These are phyloP conservation scores for Arthrocladium fulminans DNA, from an alignment of 2,329 filamentous ascomycete species.

Conservation along the genomic window DNA sequence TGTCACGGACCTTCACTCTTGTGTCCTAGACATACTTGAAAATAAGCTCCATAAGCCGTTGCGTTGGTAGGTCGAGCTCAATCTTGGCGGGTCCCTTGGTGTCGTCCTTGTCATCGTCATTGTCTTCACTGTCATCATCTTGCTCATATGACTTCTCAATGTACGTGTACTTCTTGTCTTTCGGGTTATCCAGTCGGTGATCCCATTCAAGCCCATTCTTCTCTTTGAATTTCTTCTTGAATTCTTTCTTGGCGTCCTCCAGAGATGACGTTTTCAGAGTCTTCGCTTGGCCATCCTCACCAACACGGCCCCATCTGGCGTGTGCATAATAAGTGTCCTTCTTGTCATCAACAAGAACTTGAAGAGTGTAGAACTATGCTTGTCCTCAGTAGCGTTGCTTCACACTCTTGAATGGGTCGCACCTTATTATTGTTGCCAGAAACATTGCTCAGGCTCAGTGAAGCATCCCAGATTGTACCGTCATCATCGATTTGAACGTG, in stretches of 20 bases:
- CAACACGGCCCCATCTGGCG: conserved; percentile 76
- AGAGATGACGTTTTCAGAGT: conserved; percentile 32
- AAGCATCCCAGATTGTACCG: conserved; percentile 65
- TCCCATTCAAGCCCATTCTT: conserved; percentile 46
- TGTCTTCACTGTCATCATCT: conserved; percentile 45
- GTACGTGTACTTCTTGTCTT: conserved; percentile 60
- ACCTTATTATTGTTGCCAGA: conserved; percentile 34
- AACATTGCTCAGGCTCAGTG: conserved; percentile 68
- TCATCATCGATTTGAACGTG: conserved; percentile 57
- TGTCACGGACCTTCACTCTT: not conserved
- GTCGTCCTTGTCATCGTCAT: conserved; percentile 23
- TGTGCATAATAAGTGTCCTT: conserved; percentile 48
- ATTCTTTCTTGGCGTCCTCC: conserved; percentile 33
- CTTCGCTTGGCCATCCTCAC: conserved; percentile 39
- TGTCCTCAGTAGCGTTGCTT: not conserved
- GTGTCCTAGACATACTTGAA: conserved; percentile 62
- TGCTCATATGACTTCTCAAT: conserved; percentile 70
- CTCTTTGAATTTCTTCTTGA: conserved; percentile 49
- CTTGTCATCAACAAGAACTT: conserved; percentile 27
- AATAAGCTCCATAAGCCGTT: conserved; percentile 66
- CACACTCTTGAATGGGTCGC: conserved; percentile 47
- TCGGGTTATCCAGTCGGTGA: conserved; percentile 40
- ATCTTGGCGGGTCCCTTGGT: conserved; percentile 38
- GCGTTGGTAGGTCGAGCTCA: conserved; percentile 50
- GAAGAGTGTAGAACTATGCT: conserved; percentile 5